Percentiles rank a stretch among this genome's conserved stretches.
These are phyloP conservation scores for Fusarium kyushuense DNA, from an alignment of 2,329 filamentous ascomycete species.

Conservation along the genomic window DNA sequence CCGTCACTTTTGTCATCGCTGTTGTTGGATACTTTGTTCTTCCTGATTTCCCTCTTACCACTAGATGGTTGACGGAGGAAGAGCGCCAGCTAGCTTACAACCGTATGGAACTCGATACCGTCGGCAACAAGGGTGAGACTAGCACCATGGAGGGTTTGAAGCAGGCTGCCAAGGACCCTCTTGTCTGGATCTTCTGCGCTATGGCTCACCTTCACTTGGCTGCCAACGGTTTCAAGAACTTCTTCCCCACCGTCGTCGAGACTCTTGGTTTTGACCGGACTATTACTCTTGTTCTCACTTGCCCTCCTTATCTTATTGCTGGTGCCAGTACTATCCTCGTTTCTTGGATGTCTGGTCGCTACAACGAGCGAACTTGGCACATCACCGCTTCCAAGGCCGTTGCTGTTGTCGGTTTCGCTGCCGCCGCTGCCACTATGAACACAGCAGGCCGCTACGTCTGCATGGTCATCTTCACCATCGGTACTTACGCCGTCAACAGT, in stretches of 20 bases:
- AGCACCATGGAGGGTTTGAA: conserved; percentile 58
- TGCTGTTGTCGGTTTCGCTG: conserved; percentile 50
- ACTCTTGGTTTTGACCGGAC: conserved; percentile 50
- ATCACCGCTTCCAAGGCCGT: conserved; percentile 58
- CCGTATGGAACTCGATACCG: conserved; percentile 60
- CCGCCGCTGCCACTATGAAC: conserved; percentile 45
- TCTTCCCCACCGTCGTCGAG: conserved; percentile 47
- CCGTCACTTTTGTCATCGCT: conserved; percentile 51
- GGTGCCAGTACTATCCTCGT: conserved; percentile 42
- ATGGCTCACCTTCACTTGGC: conserved; percentile 65
- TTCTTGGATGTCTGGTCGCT: conserved; percentile 57
- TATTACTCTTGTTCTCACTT: conserved; percentile 50
- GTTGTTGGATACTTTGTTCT: conserved; percentile 48
- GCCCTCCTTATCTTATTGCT: conserved; percentile 61
- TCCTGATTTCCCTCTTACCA: conserved; percentile 58
- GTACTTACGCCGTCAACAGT: conserved; percentile 58
- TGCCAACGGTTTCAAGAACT: conserved; percentile 60
- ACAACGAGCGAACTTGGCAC: conserved; percentile 63
- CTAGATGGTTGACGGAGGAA: conserved; percentile 57
- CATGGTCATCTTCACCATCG: conserved; percentile 57
- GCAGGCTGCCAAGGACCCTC: conserved; percentile 59
- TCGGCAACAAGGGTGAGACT: conserved; percentile 57
- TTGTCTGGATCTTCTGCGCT: conserved; percentile 62
- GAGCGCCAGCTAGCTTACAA: conserved; percentile 57
- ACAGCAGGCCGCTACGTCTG: conserved; percentile 44